phyloP scores from a whole-genome alignment of 2,329 filamentous ascomycete species.

The Paecilomyces variotii region DNA sequence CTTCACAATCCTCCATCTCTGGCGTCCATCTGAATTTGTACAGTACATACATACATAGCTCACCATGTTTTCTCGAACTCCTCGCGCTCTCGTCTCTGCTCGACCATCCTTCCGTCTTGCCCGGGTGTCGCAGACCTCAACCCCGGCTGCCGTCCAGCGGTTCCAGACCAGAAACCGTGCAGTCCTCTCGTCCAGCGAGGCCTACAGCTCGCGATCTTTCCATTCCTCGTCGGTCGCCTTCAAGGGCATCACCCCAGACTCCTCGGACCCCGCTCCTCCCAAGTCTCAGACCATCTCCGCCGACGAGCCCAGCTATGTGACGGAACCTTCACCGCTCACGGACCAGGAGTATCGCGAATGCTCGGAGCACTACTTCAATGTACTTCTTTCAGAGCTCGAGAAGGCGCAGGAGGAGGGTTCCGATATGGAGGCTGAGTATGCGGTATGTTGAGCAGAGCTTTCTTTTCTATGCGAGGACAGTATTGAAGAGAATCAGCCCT shows the following conservation, averaged over 20 bases:
- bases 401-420: slow-evolving; percentile 61
- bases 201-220: slow-evolving; percentile 10
- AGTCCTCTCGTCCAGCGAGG: not conserved
- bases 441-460: slow-evolving; percentile 49
- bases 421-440: slow-evolving; percentile 81
- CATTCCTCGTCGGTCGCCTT: slow-evolving; percentile 25
- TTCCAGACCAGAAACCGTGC: slow-evolving; percentile 6
- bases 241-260: slow-evolving; percentile 55
- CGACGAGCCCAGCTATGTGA: slow-evolving; percentile 29
- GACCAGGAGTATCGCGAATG: slow-evolving; percentile 67
- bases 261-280: slow-evolving; percentile 44
- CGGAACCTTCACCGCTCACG: slow-evolving; percentile 56
- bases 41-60: slow-evolving; percentile 16
- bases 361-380: slow-evolving; percentile 66
- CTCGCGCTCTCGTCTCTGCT: slow-evolving; percentile 29
- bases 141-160: slow-evolving; percentile 7
- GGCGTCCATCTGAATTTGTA: not conserved
- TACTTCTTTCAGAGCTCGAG: slow-evolving; percentile 56
- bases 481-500: not conserved
- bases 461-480: not conserved
- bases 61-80: slow-evolving; percentile 36
- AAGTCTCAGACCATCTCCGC: slow-evolving; percentile 34
- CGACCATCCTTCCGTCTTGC: slow-evolving; percentile 15
- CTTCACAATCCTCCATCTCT: not conserved
- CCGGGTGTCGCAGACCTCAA: slow-evolving; percentile 9